These are phyloP conservation scores for Eimeria mitis DNA, from an alignment of 169 alveolate genomes.

Conservation along the genomic window DNA sequence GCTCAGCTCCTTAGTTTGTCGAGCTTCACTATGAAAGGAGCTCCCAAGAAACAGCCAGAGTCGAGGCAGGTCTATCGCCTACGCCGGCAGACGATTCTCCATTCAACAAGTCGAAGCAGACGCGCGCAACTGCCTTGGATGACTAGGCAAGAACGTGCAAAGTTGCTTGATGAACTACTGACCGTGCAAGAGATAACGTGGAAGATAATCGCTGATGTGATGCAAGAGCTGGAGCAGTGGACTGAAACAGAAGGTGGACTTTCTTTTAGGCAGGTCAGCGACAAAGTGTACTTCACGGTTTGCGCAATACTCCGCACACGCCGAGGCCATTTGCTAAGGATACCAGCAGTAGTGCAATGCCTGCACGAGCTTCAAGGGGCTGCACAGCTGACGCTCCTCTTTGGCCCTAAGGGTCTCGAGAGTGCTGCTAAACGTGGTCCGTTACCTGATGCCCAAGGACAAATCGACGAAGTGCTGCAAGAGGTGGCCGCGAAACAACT, in stretches of 20 bases:
- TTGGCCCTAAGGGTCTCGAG: neutral
- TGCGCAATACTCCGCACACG: neutral
- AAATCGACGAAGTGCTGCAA: neutral
- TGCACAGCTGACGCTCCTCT: neutral
- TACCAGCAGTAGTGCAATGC: neutral
- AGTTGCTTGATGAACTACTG: neutral
- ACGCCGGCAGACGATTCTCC: neutral
- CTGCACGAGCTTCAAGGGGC: neutral
- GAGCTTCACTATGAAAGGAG: neutral
- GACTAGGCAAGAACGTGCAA: neutral
- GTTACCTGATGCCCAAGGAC: neutral
- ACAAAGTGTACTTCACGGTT: neutral
- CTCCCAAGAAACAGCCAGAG: neutral
- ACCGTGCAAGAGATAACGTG: neutral
- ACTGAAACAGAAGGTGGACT: neutral
- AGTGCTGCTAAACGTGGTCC: neutral
- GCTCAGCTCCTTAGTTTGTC: neutral
- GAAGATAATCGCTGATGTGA: neutral
- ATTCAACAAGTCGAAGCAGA: neutral
- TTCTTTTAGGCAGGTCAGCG: neutral
- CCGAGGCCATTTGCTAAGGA: neutral
- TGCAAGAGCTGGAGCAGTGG: neutral
- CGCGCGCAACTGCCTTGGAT: neutral
- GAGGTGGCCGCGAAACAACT: too few species aligned
- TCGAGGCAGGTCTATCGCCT: neutral